Evolutionary conservation across 2,329 filamentous ascomycete genomes (phyloP).

Genomic region (Talaromyces sp.): DNA sequence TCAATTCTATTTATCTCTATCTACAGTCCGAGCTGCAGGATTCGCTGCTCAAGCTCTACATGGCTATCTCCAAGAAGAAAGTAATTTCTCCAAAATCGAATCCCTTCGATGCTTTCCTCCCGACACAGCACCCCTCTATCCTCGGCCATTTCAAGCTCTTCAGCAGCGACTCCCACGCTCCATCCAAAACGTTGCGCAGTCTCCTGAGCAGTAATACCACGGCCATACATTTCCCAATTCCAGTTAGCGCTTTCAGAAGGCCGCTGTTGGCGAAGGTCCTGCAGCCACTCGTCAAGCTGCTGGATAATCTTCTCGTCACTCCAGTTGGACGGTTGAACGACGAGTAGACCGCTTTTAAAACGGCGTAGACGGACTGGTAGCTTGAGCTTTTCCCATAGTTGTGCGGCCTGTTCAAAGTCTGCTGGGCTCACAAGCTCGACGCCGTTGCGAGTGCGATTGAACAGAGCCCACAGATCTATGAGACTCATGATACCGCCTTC

Average conservation of each 20-base stretch:
- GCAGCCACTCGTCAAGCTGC: constrained; percentile 70
- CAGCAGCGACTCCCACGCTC: constrained; percentile 92
- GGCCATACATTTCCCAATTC: constrained; percentile 73
- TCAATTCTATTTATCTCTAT: not conserved
- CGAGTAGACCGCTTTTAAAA: constrained; percentile 90
- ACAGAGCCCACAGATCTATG: constrained; percentile 88
- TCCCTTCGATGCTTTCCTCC: constrained; percentile 84
- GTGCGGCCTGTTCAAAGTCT: constrained; percentile 86
- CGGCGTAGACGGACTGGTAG: constrained; percentile 79
- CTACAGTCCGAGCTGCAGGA: constrained; percentile 5
- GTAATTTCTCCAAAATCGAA: constrained; percentile 85
- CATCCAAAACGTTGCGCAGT: constrained; percentile 86
- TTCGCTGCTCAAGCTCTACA: constrained; percentile 2
- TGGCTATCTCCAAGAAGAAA: constrained; percentile 2
- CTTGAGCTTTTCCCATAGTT: constrained; percentile 79
- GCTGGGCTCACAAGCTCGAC: constrained; percentile 88
- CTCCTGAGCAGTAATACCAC: constrained; percentile 84
- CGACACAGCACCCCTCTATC: constrained; percentile 81
- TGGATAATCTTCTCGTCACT: constrained; percentile 86
- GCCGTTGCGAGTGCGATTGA: constrained; percentile 86
- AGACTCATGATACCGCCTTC: constrained; percentile 85
- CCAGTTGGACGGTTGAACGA: constrained; percentile 80
- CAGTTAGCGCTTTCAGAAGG: constrained; percentile 61
- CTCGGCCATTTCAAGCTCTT: constrained; percentile 96
- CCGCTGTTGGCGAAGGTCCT: constrained; percentile 61